phyloP scores from a whole-genome alignment of 1,139 yeast genomes.

The Yarrowia galli region DNA sequence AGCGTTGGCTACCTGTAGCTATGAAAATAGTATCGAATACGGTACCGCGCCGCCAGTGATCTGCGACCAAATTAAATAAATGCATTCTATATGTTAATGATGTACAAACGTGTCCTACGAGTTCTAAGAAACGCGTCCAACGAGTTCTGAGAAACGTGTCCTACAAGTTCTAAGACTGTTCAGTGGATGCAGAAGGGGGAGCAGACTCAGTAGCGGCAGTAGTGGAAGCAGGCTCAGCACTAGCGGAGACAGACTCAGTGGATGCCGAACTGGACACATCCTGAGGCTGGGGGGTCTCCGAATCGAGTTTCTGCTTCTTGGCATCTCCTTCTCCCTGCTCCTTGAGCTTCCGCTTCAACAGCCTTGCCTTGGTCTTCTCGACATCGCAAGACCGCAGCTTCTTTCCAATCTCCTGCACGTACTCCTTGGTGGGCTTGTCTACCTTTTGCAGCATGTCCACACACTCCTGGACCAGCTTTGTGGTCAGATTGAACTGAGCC shows the following conservation, averaged over 20 bases:
- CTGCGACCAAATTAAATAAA: no score
- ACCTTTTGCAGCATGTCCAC: conserved; percentile 42
- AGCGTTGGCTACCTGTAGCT: no score
- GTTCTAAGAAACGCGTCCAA: background rate
- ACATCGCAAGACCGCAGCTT: conserved; percentile 47
- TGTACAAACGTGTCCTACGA: no score
- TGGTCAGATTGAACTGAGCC: conserved; percentile 41
- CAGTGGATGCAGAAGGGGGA: background rate
- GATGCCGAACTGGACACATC: background rate
- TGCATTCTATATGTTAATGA: no score
- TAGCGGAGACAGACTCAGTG: background rate
- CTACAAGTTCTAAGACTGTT: background rate
- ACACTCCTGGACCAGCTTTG: conserved; percentile 44
- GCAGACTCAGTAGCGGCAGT: background rate
- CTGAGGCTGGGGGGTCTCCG: conserved; percentile 23
- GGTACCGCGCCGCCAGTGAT: no score
- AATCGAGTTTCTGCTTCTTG: conserved; percentile 19
- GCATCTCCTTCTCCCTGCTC: conserved; percentile 13
- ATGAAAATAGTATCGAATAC: no score
- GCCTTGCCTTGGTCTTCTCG: conserved; percentile 35
- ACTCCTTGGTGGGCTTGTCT: conserved; percentile 44
- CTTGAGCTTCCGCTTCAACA: conserved; percentile 42
- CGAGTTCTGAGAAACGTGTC: background rate
- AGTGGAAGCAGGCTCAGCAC: background rate
- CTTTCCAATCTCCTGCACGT: conserved; percentile 49